Evolutionary conservation across 495 filamentous ascomycete species (phyloP).

Genomic region (Aspergillus bridgeri): DNA sequence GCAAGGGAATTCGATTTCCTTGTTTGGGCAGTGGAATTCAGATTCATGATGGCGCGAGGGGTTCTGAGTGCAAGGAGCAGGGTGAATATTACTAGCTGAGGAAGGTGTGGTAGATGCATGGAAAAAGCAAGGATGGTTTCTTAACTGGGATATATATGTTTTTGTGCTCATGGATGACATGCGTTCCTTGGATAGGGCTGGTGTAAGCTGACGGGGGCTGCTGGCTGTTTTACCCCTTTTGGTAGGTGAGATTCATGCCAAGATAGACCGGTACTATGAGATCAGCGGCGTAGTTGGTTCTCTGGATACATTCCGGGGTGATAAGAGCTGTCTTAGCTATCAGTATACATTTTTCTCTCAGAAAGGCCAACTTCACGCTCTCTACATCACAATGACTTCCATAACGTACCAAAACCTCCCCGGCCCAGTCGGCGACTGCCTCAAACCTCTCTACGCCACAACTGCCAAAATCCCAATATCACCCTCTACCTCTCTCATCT

Average conservation of each 20-base stretch:
- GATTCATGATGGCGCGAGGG: neutral
- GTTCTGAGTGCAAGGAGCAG: no score
- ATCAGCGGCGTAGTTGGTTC: neutral
- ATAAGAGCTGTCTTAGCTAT: neutral
- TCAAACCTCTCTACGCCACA: slow-evolving; percentile 11
- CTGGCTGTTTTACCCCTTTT: slow-evolving; percentile 2
- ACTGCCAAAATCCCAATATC: slow-evolving; percentile 10
- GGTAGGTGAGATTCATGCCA: neutral
- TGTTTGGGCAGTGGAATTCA: slow-evolving; percentile 2
- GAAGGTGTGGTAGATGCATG: neutral
- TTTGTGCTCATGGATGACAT: neutral
- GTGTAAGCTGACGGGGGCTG: neutral
- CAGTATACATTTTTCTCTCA: no score
- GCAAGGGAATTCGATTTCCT: slow-evolving; percentile 21
- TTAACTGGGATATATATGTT: neutral
- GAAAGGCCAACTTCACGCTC: no score
- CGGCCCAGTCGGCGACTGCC: slow-evolving; percentile 10
- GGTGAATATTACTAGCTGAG: neutral
- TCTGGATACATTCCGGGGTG: neutral
- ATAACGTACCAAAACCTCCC: slow-evolving; percentile 14
- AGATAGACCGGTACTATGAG: neutral
- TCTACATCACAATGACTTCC: neutral
- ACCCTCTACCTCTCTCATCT: slow-evolving; percentile 3
- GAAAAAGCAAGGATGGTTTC: neutral
- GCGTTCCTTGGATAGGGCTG: neutral